Conservation (phyloP, 139 green algal species). For the Monoraphidium neglectum region DNA sequence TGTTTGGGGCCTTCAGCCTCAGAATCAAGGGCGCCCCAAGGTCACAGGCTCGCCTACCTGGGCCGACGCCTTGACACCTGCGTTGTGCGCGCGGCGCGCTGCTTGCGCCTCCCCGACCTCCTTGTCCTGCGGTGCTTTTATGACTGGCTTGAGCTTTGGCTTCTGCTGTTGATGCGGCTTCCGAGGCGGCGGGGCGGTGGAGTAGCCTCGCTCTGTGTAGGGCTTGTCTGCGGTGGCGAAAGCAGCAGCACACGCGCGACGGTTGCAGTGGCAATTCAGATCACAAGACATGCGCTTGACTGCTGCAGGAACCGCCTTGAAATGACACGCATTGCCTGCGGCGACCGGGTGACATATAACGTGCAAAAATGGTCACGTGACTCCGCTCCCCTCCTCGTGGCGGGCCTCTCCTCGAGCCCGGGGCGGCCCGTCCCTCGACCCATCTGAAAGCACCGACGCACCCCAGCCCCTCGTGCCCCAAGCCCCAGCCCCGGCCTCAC, state of each 20-base stretch:
- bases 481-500: not conserved
- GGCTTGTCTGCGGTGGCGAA: constrained; percentile 1
- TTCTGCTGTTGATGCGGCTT: not conserved
- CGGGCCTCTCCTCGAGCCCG: too few species aligned
- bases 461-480: not conserved
- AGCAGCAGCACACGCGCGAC: too few species aligned
- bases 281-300: too few species aligned
- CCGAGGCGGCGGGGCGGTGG: not conserved
- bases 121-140: too few species aligned
- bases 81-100: constrained; percentile 9
- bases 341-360: too few species aligned
- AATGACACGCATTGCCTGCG: too few species aligned
- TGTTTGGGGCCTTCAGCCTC: not conserved
- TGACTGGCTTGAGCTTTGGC: not conserved
- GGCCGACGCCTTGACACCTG: constrained; percentile 1
- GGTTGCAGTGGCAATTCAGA: not conserved
- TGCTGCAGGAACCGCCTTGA: too few species aligned
- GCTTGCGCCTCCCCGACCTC: too few species aligned
- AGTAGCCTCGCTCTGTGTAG: not conserved
- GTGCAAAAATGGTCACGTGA: too few species aligned
- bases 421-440: too few species aligned
- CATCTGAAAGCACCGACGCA: too few species aligned
- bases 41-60: not conserved
- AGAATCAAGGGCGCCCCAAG: not conserved
- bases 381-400: too few species aligned